Conservation (phyloP, 179 eudicot genomes). For the Spinacia oleracea region DNA sequence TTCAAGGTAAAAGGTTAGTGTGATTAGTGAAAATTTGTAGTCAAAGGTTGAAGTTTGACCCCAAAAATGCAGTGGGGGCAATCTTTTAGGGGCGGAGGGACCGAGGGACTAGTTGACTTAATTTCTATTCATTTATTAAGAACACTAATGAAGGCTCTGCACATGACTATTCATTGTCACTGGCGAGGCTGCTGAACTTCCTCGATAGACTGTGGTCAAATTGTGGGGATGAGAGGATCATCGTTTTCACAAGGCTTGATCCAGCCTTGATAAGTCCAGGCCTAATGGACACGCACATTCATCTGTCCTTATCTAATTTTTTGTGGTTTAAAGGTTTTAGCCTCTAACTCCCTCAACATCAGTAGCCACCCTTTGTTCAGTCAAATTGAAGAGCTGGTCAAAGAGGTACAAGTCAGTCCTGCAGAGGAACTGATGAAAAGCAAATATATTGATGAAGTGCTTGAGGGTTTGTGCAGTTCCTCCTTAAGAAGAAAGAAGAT, state of each 20-base stretch:
- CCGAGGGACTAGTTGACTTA: too few relatives aligned
- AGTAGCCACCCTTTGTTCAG: not conserved
- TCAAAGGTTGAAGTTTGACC: too few relatives aligned
- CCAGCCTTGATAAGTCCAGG: slow-evolving; percentile 39
- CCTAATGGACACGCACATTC: slow-evolving; percentile 41
- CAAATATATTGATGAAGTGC: not conserved
- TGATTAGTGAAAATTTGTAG: too few relatives aligned
- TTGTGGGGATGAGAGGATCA: slow-evolving; percentile 39
- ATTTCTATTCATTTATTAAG: too few relatives aligned
- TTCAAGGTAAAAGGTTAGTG: too few relatives aligned
- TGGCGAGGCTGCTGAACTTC: slow-evolving; percentile 30
- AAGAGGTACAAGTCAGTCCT: not conserved
- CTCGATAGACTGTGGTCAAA: slow-evolving; percentile 39
- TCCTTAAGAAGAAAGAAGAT: slow-evolving; percentile 3
- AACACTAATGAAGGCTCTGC: not conserved
- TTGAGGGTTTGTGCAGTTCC: slow-evolving; percentile 1
- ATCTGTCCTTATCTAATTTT: slow-evolving; percentile 27
- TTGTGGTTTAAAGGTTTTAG: slow-evolving; percentile 4
- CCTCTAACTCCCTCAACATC: slow-evolving; percentile 21
- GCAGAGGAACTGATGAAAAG: slow-evolving; percentile 11
- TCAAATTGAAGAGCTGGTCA: not conserved
- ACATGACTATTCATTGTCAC: not conserved
- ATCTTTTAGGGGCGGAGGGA: too few relatives aligned
- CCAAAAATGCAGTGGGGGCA: too few relatives aligned
- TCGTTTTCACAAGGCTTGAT: slow-evolving; percentile 38